Percentiles rank a stretch among this genome's conserved stretches.
Conservation (phyloP, 306 rosid species). For the Citrullus colocynthis region DNA sequence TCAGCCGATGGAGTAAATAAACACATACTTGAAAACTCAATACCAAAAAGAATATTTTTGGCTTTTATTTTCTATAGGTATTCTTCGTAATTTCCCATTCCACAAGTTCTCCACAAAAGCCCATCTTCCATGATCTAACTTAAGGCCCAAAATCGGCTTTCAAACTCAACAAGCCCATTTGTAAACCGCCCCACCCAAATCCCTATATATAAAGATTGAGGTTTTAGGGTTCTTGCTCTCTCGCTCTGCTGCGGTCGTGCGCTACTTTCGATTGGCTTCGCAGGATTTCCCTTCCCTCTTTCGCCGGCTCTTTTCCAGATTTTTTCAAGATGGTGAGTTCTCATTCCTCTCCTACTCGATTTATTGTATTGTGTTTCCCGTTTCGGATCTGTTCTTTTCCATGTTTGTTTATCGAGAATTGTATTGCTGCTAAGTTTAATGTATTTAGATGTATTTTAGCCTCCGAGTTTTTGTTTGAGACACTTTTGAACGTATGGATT, state of each 20-base stretch:
- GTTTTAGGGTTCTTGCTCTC: not conserved
- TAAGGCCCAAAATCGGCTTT: not conserved
- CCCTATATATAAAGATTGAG: not conserved
- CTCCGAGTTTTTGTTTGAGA: not conserved
- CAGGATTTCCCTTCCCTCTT: not conserved
- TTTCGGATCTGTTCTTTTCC: not conserved
- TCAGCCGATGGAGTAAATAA: no score
- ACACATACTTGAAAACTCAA: no score
- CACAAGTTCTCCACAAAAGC: no score
- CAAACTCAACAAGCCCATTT: not conserved
- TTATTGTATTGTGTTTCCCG: not conserved
- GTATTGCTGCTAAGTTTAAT: not conserved
- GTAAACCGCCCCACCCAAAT: not conserved
- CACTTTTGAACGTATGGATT: not conserved
- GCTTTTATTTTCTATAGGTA: no score
- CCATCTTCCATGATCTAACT: not conserved
- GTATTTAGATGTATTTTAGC: not conserved
- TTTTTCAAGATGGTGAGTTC: conserved; percentile 2
- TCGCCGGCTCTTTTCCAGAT: not conserved
- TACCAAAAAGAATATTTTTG: no score
- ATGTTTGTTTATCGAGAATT: not conserved
- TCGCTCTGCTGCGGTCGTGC: not conserved
- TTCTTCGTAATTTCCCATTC: no score
- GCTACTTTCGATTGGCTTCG: not conserved
- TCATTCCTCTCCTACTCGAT: not conserved